Evolutionary conservation across 2,329 filamentous ascomycete genomes (phyloP).

Genomic region (Phaeosphaeriaceae sp.): DNA sequence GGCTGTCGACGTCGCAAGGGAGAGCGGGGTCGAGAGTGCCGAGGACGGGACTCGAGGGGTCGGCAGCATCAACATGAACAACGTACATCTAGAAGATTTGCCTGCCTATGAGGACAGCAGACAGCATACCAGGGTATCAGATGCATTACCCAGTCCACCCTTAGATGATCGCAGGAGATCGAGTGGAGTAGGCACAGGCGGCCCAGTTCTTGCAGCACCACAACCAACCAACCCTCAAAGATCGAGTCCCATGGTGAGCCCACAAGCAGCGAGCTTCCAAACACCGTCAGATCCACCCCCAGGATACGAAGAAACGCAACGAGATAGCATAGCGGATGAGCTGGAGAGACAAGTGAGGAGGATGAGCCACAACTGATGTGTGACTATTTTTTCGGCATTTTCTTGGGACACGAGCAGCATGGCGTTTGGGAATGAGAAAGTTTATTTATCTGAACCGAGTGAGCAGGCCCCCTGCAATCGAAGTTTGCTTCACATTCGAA

Average conservation of each 20-base stretch:
- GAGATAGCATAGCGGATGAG: slow-evolving; percentile 76
- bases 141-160: slow-evolving; percentile 40
- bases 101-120: slow-evolving; percentile 79
- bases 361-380: slow-evolving; percentile 15
- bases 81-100: slow-evolving; percentile 81
- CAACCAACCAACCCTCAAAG: slow-evolving; percentile 27
- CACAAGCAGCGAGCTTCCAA: slow-evolving; percentile 48
- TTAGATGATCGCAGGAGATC: slow-evolving; percentile 5
- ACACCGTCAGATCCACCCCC: slow-evolving; percentile 80
- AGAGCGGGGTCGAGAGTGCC: slow-evolving; percentile 62
- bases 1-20: slow-evolving; percentile 75
- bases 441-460: background rate
- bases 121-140: slow-evolving; percentile 42
- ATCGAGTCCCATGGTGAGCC: slow-evolving; percentile 40
- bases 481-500: no score
- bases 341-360: slow-evolving; percentile 59
- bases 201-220: slow-evolving; percentile 22
- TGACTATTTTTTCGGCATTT: slow-evolving; percentile 1
- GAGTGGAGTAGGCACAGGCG: slow-evolving; percentile 21
- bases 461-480: no score
- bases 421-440: slow-evolving; percentile 29
- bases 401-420: slow-evolving; percentile 22
- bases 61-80: slow-evolving; percentile 61
- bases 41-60: slow-evolving; percentile 34
- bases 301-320: slow-evolving; percentile 89